Percentiles rank a stretch among this genome's conserved stretches.
These are phyloP conservation scores for Phyllosticta citrichinensis DNA, from an alignment of 2,329 filamentous ascomycete genomes.

Conservation along the genomic window DNA sequence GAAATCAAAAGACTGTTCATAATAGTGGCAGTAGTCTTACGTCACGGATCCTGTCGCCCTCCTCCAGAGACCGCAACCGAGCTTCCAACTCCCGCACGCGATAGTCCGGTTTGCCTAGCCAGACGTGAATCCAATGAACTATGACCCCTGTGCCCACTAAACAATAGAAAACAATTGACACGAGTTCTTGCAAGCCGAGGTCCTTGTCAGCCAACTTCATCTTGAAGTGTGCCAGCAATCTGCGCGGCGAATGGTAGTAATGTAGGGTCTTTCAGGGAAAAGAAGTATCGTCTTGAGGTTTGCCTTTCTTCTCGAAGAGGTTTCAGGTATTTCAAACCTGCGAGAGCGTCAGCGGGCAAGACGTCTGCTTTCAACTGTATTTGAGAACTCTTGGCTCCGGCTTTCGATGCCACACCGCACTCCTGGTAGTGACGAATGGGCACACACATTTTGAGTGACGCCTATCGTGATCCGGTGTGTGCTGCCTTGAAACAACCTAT, in stretches of 20 bases:
- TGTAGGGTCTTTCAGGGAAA: neutral
- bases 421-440: conserved; percentile 1
- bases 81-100: neutral
- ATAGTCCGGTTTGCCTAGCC: conserved; percentile 8
- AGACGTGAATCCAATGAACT: conserved; percentile 9
- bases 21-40: neutral
- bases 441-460: neutral
- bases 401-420: neutral
- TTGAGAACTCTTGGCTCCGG: neutral
- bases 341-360: neutral
- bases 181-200: conserved; percentile 6
- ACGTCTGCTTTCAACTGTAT: neutral
- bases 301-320: neutral
- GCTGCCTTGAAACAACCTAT: conserved; percentile 8
- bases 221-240: neutral
- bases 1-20: neutral
- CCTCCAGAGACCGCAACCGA: conserved; percentile 3
- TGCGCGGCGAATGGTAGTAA: neutral
- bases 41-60: conserved; percentile 1
- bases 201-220: conserved; percentile 5
- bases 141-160: conserved; percentile 3
- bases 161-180: conserved; percentile 8
- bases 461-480: neutral
- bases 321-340: neutral
- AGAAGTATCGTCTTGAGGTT: neutral